Evolutionary conservation across 2,329 filamentous ascomycete genomes (phyloP), one percentile per base, ranked within the genome.

Genomic region (Colletotrichum sublineola): DNA sequence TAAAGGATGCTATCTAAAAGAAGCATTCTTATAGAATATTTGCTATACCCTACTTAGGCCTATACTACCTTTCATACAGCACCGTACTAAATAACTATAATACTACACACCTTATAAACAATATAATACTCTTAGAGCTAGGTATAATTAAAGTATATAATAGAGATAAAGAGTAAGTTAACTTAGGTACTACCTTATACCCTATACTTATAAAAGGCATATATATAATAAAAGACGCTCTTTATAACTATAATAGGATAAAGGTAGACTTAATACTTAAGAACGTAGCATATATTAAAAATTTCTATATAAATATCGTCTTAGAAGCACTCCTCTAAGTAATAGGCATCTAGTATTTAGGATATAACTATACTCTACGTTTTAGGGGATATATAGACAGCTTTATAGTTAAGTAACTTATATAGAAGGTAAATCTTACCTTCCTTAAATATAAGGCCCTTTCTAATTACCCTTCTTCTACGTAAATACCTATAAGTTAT

Each of bases 171-270:
- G 7, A 44, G 6, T 18, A 18, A 7, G 42, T 44, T 18, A 18
- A 44, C 14, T 44, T 18, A 6, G 6, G 42, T 18, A 44, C 14
- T 18, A 18, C 42, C 7, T 44, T 18, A 18, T 44, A 44, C 18
- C 4, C 6, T 18, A 44, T 44, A 6, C 14, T 44, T 44, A 18
- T 7, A 18, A 44, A 18, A 18, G 12, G 42, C 2, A 6, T 5
- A 18, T 18, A 18, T 6, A 4, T 44, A 44, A 44, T 18, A 18
- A 44, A 44, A 15, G 12, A 5, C 3, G 6, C 3, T 1, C 3
- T 44, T 1, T 18, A 44, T 6, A 44, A 5, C 42, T 18, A 18
- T 5, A 44, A 18, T 18, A 18, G 77, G 71, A 3, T 29, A 29
- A 12, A 11, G 1, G 5, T 52, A 4, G 20, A 52, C 48, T 20